Conservation (phyloP, 495 filamentous ascomycete genomes). For the Talaromyces thailandensis region DNA sequence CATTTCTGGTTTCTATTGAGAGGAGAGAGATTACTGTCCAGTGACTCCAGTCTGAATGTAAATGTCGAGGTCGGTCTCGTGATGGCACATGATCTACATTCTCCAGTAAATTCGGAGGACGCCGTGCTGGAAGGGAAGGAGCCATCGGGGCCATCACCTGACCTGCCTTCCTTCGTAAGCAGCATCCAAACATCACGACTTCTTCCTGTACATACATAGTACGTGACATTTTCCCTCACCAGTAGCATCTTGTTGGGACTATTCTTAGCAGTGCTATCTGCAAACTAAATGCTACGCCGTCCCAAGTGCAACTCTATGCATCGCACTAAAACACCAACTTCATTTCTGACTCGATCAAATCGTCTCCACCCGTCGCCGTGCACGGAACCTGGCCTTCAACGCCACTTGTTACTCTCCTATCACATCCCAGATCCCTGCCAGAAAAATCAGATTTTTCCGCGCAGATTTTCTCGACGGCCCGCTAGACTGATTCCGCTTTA, state of each 20-base stretch:
- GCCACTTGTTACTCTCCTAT: conserved; percentile 5
- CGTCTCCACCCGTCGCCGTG: not conserved
- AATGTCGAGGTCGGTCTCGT: not conserved
- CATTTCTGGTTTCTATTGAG: not conserved
- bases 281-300: not conserved
- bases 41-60: not conserved
- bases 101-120: not conserved
- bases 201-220: too few species aligned
- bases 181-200: not conserved
- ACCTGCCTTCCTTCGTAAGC: not conserved
- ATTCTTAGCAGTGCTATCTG: conserved; percentile 1
- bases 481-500: not conserved
- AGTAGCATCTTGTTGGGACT: not conserved
- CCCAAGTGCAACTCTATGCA: not conserved
- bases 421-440: conserved; percentile 2
- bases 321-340: not conserved
- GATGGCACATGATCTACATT: not conserved
- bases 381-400: not conserved
- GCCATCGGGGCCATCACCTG: not conserved
- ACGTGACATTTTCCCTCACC: not conserved
- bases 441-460: not conserved
- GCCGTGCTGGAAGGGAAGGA: not conserved
- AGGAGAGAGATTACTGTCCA: not conserved
- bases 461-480: not conserved
- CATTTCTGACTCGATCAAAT: not conserved